Evolutionary conservation across 768 basidiomycete genomes (phyloP), one percentile per base, ranked within the genome.

Genomic region (Pleurotus giganteus): DNA sequence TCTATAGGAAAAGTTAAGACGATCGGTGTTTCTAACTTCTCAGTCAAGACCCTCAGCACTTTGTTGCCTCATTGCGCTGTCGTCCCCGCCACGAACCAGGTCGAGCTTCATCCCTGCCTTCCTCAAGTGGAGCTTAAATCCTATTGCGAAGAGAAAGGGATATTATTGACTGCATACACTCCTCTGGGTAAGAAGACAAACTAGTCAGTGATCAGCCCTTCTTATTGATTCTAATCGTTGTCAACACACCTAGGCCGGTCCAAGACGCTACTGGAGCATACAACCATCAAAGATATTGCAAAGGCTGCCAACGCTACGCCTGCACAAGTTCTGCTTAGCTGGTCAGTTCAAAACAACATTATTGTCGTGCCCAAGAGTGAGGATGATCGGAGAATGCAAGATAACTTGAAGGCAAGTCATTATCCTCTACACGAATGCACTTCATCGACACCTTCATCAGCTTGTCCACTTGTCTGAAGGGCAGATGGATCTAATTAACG

Each of bases 311-410:
- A 8, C 34, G 4, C 23, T 13, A 36, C 49, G 6, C 49, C 34
- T 19, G 49, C 49, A 23, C 49, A 51, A 11, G 49, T 86, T n/a
- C 64, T 86, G 27, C 69, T 88, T n/a, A 74, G 81, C 58, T 88
- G 87, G 87, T 81, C 79, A 4, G 80, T 81, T n/a, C 82, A 85
- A 62, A 78, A 81, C 21, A 79, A 79, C 4, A 77, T 84, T 29
- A 74, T 79, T 24, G 77, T 85, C 49, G 76, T 88, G 59, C 86
- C 87, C 26, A 88, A 88, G 71, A 79, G 74, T 34, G 79, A 81
- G 64, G 60, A 79, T 56, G 59, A 62, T 26, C 66, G 64, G 23
- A 72, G 84, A 15, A 71, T 84, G 68, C 67, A 65, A 43, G 68
- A 71, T 21, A 86, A 87, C 64, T 69, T 77, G 42, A 68, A 68